phyloP scores from a whole-genome alignment of 2,329 filamentous ascomycete genomes.

The Claviceps sp. region DNA sequence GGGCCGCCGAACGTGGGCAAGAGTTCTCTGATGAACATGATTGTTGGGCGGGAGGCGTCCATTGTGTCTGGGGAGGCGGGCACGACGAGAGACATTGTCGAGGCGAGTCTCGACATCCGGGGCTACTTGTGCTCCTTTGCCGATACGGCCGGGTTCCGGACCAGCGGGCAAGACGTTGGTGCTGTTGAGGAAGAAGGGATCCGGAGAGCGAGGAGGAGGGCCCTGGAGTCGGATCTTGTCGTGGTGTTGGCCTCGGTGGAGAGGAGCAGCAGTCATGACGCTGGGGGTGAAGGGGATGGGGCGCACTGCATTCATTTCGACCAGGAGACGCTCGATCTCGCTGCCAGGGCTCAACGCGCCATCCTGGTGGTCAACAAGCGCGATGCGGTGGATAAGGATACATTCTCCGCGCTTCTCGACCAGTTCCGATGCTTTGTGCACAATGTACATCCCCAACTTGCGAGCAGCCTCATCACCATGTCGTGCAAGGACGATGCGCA shows the following conservation, averaged over 20 bases:
- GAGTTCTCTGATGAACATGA: constrained; percentile 78
- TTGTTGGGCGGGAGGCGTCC: constrained; percentile 85
- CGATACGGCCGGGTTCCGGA: constrained; percentile 81
- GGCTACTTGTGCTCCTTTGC: constrained; percentile 91
- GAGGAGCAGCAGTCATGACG: constrained; percentile 13
- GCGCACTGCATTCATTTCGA: constrained; percentile 36
- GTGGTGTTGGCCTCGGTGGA: constrained; percentile 71
- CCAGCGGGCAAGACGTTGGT: constrained; percentile 40
- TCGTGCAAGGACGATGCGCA: constrained; percentile 53
- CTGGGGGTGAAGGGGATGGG: constrained; percentile 8
- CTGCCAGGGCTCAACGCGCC: constrained; percentile 31
- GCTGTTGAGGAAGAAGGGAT: constrained; percentile 83
- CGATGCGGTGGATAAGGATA: constrained; percentile 29
- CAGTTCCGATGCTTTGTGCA: constrained; percentile 21
- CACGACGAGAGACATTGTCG: constrained; percentile 87
- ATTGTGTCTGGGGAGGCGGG: constrained; percentile 91
- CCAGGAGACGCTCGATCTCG: constrained; percentile 40
- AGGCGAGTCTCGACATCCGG: constrained; percentile 76
- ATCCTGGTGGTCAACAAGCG: constrained; percentile 51
- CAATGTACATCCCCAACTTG: constrained; percentile 12
- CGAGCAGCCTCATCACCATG: constrained; percentile 32
- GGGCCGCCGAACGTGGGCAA: constrained; percentile 93
- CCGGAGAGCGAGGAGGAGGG: constrained; percentile 67
- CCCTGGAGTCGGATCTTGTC: constrained; percentile 72
- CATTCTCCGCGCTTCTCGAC: constrained; percentile 24